phyloP scores from a whole-genome alignment of 768 basidiomycete species.

The Agaricus bisporus region DNA sequence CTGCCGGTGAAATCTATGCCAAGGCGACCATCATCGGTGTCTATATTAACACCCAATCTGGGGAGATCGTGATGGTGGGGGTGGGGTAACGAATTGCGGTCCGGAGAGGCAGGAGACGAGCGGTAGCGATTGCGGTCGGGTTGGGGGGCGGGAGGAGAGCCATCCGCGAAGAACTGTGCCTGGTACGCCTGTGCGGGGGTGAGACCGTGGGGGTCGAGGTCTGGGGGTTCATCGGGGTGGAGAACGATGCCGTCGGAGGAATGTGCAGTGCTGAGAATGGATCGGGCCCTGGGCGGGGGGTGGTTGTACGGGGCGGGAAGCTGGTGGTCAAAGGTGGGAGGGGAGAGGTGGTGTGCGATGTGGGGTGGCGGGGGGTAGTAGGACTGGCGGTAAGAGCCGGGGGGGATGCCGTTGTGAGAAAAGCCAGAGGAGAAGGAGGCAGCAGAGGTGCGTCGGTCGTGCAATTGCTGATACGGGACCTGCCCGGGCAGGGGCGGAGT shows the following conservation, averaged over 20 bases:
- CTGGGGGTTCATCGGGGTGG: conserved; percentile 41
- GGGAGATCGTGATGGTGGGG: conserved; percentile 24
- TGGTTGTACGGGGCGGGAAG: conserved; percentile 21
- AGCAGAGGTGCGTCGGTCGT: conserved; percentile 44
- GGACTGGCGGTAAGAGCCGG: conserved; percentile 29
- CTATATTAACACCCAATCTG: conserved; percentile 36
- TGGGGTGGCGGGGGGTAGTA: conserved; percentile 28
- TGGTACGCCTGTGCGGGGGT: conserved; percentile 81
- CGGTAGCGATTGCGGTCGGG: conserved; percentile 23
- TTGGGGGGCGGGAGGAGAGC: conserved; percentile 28
- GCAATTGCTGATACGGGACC: conserved; percentile 15
- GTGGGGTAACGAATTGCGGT: conserved; percentile 16
- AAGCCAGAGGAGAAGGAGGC: conserved; percentile 28
- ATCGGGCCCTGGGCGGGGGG: conserved; percentile 40
- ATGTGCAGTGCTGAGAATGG: conserved; percentile 35
- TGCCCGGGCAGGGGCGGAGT: conserved; percentile 15
- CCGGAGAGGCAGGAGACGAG: conserved; percentile 22
- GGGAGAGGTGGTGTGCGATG: conserved; percentile 18
- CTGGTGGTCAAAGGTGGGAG: conserved; percentile 20
- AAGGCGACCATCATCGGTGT: conserved; percentile 51
- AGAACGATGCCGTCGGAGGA: conserved; percentile 38
- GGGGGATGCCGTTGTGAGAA: conserved; percentile 18
- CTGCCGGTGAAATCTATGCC: conserved; percentile 46
- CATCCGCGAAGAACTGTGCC: conserved; percentile 54
- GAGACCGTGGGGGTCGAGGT: conserved; percentile 50